A percentile compares a stretch with the other conserved stretches of the same genome.
phyloP scores from a whole-genome alignment of 441 rosid species.

The Croton laevigatus region DNA sequence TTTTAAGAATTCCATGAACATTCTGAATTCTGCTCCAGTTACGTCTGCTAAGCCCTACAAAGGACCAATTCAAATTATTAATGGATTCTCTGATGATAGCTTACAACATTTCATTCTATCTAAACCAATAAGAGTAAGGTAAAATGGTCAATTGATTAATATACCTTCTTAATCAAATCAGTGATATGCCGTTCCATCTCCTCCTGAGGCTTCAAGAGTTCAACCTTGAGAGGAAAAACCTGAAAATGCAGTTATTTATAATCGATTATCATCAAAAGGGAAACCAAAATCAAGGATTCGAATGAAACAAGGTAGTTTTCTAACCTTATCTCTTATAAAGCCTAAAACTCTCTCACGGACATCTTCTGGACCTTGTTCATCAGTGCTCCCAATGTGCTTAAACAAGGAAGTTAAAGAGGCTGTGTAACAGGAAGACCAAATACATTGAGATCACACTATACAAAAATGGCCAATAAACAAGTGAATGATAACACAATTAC shows the following conservation, averaged over 20 bases:
- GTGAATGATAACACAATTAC: not conserved
- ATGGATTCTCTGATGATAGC: not conserved
- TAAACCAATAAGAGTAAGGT: not conserved
- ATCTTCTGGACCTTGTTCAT: constrained; percentile 72
- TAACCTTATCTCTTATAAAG: constrained; percentile 88
- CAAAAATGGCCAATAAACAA: not conserved
- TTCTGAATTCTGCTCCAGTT: constrained; percentile 91
- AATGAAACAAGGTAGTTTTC: constrained; percentile 11
- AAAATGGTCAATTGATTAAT: not conserved
- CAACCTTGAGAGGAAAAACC: constrained; percentile 88
- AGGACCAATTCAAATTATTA: constrained; percentile 26
- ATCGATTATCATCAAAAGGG: constrained; percentile 15
- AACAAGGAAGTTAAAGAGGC: constrained; percentile 84
- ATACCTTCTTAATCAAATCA: constrained; percentile 83
- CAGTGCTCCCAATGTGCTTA: constrained; percentile 70
- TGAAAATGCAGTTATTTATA: constrained; percentile 28
- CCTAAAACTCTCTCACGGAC: constrained; percentile 80
- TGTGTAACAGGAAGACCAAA: constrained; percentile 33
- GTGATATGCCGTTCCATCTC: constrained; percentile 95
- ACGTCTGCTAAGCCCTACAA: constrained; percentile 88
- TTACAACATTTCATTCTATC: not conserved
- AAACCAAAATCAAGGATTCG: not conserved
- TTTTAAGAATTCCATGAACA: constrained; percentile 97
- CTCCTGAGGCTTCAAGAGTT: constrained; percentile 89
- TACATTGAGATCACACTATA: constrained; percentile 8